Evolutionary conservation across 352 stramenopile genomes (phyloP).

Genomic region (Phytopythium chamaehyphon): DNA sequence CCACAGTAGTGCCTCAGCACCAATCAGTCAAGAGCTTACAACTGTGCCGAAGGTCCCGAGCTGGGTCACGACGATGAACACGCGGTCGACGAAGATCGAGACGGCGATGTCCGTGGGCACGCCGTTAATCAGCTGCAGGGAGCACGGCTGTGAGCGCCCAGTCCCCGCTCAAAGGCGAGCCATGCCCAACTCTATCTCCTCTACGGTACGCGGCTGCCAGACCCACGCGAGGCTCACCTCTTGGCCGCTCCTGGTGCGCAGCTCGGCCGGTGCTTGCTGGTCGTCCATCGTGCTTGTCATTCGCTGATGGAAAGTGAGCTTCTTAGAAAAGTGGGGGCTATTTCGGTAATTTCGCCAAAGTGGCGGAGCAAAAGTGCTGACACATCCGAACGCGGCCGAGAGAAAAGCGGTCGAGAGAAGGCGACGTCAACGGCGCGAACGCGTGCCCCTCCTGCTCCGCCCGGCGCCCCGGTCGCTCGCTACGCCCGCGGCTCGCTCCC

Average conservation of each 20-base stretch:
- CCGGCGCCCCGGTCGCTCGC: no score
- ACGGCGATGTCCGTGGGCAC: slow-evolving; percentile 65
- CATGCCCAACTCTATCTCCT: background rate
- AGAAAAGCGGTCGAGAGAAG: no score
- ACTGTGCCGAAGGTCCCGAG: slow-evolving; percentile 78
- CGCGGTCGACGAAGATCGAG: slow-evolving; percentile 73
- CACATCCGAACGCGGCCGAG: no score
- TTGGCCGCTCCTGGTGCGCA: slow-evolving; percentile 39
- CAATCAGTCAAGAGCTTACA: slow-evolving; percentile 18
- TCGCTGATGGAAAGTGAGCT: no score
- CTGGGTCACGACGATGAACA: slow-evolving; percentile 82
- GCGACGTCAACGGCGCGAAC: no score
- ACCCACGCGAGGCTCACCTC: slow-evolving; percentile 19
- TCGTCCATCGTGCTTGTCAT: no score
- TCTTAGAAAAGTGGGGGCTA: no score
- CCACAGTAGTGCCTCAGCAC: background rate
- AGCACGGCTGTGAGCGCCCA: background rate
- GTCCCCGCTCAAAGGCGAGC: background rate
- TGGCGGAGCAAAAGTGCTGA: no score
- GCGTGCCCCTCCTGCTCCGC: no score
- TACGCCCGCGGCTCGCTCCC: no score
- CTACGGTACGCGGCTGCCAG: background rate
- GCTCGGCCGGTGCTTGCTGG: slow-evolving; percentile 10
- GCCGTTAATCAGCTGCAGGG: slow-evolving; percentile 64
- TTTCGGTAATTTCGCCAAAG: no score